These are phyloP conservation scores for Sugiyamaella floridensis DNA, from an alignment of 805 yeast species.

Conservation along the genomic window DNA sequence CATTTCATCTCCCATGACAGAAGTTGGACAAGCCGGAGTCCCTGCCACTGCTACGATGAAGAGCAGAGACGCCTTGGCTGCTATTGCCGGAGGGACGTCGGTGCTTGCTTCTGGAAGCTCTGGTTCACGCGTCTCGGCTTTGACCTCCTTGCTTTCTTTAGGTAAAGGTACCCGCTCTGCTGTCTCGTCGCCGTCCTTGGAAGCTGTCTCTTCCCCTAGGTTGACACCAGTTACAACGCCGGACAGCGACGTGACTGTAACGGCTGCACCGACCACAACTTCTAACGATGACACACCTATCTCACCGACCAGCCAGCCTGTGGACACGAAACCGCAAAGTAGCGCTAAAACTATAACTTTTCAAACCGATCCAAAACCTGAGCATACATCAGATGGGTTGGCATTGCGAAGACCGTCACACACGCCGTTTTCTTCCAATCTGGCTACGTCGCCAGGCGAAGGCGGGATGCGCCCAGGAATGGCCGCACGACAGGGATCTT, in stretches of 20 bases:
- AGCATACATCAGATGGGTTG: too few relatives aligned
- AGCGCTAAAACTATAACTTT: too few relatives aligned
- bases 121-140: slow-evolving; percentile 30
- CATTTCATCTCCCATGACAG: slow-evolving; percentile 13
- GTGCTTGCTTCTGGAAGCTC: neutral
- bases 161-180: slow-evolving; percentile 4
- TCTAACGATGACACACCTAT: neutral
- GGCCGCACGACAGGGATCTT: neutral
- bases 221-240: neutral
- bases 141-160: slow-evolving; percentile 34
- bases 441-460: neutral
- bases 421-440: neutral
- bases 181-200: slow-evolving; percentile 1
- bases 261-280: neutral
- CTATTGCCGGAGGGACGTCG: slow-evolving; percentile 1
- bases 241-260: neutral
- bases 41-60: slow-evolving; percentile 7
- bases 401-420: too few relatives aligned
- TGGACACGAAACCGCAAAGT: too few relatives aligned
- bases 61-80: neutral
- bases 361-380: too few relatives aligned
- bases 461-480: neutral
- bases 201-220: neutral
- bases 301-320: too few relatives aligned
- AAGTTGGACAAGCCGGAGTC: slow-evolving; percentile 3